Conservation (phyloP, 1,139 yeast species). For the Saccharomyces hybrid region DNA sequence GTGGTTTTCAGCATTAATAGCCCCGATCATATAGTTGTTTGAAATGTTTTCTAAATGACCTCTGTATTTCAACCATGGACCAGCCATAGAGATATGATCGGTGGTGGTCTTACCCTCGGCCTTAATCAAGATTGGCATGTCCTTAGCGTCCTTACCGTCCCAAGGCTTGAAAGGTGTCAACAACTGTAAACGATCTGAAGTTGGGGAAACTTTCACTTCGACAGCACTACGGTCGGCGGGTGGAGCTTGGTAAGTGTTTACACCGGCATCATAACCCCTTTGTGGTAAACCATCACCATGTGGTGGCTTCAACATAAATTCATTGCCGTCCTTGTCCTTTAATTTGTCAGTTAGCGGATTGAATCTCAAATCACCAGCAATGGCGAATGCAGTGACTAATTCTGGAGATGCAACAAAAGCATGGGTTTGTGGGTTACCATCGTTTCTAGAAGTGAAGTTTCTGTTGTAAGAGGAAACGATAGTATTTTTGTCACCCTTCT, state of each 20-base stretch:
- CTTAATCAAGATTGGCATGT: constrained; percentile 91
- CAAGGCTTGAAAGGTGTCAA: constrained; percentile 87
- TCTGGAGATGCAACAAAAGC: constrained; percentile 98
- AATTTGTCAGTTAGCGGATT: constrained; percentile 95
- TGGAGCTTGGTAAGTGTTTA: constrained; percentile 96
- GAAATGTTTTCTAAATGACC: constrained; percentile 99
- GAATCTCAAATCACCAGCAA: constrained; percentile 96
- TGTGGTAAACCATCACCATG: constrained; percentile 88
- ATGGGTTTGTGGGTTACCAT: constrained; percentile 97
- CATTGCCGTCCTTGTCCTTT: constrained; percentile 90
- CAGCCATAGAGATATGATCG: constrained; percentile 99
- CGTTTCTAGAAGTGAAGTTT: constrained; percentile 97
- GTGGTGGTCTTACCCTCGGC: constrained; percentile 98
- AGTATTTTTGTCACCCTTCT: constrained; percentile 97
- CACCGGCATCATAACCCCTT: constrained; percentile 90
- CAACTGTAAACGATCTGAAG: constrained; percentile 81
- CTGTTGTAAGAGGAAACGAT: constrained; percentile 98
- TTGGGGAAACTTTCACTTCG: constrained; percentile 70
- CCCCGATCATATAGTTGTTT: constrained; percentile 99
- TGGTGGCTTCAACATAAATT: constrained; percentile 88
- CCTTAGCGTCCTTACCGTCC: constrained; percentile 91
- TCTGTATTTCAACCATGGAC: constrained; percentile 99
- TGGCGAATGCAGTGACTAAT: constrained; percentile 90
- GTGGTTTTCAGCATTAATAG: constrained; percentile 91
- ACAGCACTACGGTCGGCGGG: constrained; percentile 79